Evolutionary conservation across 2,329 filamentous ascomycete genomes (phyloP).

Genomic region (Alternaria triticimaculans): DNA sequence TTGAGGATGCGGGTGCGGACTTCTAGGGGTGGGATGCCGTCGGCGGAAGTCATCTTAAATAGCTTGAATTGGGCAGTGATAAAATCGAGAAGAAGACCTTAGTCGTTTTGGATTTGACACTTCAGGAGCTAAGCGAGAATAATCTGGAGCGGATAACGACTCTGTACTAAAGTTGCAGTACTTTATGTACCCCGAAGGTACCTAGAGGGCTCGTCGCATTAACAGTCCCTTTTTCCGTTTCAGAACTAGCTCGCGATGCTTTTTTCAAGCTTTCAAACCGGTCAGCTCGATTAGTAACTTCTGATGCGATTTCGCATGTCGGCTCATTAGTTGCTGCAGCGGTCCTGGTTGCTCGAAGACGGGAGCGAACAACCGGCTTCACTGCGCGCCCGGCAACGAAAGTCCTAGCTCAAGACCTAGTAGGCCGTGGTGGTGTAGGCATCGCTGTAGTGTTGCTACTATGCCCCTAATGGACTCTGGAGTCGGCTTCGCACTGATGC

Average conservation of each 20-base stretch:
- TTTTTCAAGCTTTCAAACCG: not conserved
- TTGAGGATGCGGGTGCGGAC: not conserved
- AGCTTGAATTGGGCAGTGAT: not conserved
- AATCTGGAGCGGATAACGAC: not conserved
- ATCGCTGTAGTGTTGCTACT: not conserved
- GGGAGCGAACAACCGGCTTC: not conserved
- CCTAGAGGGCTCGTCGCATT: not conserved
- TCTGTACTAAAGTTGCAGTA: not conserved
- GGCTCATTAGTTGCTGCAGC: not conserved
- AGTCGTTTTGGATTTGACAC: not conserved
- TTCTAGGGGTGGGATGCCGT: not conserved
- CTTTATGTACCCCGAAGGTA: not conserved
- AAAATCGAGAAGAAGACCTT: not conserved
- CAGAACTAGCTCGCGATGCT: not conserved
- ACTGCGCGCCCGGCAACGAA: not conserved
- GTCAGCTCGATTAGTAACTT: not conserved
- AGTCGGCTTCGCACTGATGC: not conserved
- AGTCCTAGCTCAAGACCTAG: not conserved
- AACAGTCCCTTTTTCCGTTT: not conserved
- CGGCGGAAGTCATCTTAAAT: not conserved
- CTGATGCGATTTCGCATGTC: not conserved
- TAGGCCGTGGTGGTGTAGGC: not conserved
- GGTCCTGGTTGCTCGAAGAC: not conserved
- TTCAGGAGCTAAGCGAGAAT: not conserved
- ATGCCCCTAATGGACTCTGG: not conserved